Evolutionary conservation across 768 basidiomycete species (phyloP).

Genomic region (Lactarius trivialis): DNA sequence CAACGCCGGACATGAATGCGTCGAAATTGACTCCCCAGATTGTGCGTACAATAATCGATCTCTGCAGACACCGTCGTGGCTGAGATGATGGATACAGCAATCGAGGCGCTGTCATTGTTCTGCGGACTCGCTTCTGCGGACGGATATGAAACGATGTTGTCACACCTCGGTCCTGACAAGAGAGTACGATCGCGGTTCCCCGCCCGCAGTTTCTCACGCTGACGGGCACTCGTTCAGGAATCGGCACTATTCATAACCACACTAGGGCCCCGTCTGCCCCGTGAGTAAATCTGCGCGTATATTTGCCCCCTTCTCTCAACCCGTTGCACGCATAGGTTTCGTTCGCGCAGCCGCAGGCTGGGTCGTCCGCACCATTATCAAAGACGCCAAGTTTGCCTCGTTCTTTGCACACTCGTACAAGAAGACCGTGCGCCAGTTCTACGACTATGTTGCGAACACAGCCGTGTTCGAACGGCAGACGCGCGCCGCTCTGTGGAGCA

Average conservation of each 20-base stretch:
- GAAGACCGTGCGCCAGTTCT: constrained; percentile 10
- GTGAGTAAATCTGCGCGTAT: neutral
- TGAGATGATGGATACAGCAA: constrained; percentile 3
- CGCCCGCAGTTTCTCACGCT: neutral
- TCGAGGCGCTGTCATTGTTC: constrained; percentile 4
- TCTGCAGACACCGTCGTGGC: neutral
- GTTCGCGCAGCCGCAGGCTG: constrained; percentile 4
- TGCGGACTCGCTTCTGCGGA: constrained; percentile 16
- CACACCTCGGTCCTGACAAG: constrained; percentile 21
- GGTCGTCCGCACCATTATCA: constrained; percentile 7
- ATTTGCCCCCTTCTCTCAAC: neutral
- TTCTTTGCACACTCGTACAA: constrained; percentile 4
- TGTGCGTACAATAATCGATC: constrained; percentile 2
- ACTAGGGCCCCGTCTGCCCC: constrained; percentile 14
- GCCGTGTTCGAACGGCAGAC: neutral
- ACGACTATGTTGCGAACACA: constrained; percentile 11
- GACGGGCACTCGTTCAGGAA: constrained; percentile 10
- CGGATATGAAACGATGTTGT: constrained; percentile 15
- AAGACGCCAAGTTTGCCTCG: constrained; percentile 16
- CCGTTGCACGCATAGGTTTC: constrained; percentile 1
- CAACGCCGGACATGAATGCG: constrained; percentile 36
- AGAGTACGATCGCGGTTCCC: neutral
- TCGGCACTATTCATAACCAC: constrained; percentile 17
- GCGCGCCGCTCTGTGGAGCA: constrained; percentile 30
- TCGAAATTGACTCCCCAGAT: constrained; percentile 32